Evolutionary conservation across 495 filamentous ascomycete genomes (phyloP).

Genomic region (Thermochaetoides thermophila): DNA sequence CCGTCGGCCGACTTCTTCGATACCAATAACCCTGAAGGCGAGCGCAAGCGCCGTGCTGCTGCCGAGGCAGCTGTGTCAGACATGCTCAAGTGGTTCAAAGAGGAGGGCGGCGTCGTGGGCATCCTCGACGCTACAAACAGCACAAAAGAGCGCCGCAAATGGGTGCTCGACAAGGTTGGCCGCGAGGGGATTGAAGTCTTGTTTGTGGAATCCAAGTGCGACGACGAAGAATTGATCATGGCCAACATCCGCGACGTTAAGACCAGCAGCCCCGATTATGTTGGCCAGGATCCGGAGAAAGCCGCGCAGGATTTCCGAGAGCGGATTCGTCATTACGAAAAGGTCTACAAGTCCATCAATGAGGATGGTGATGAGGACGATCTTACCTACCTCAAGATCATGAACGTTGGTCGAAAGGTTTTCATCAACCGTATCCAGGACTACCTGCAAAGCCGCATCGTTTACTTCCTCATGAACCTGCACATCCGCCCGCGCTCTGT

Average conservation of each 20-base stretch:
- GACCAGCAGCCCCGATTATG: conserved; percentile 88
- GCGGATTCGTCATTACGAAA: conserved; percentile 91
- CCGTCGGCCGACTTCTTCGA: conserved; percentile 90
- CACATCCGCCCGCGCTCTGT: conserved; percentile 96
- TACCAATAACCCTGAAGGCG: conserved; percentile 70
- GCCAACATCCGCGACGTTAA: conserved; percentile 96
- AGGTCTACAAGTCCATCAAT: conserved; percentile 84
- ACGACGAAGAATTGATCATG: conserved; percentile 90
- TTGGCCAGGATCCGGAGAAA: conserved; percentile 79
- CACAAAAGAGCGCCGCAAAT: conserved; percentile 72
- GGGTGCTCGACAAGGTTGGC: conserved; percentile 68
- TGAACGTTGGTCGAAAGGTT: conserved; percentile 87
- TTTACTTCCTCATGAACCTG: conserved; percentile 96
- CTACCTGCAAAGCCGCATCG: conserved; percentile 86
- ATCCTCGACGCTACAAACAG: conserved; percentile 95
- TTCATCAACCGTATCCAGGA: conserved; percentile 96
- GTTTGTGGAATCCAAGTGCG: conserved; percentile 91
- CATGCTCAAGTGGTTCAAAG: conserved; percentile 81
- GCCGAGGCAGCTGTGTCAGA: conserved; percentile 80
- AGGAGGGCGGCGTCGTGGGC: conserved; percentile 57
- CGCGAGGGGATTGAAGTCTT: conserved; percentile 71
- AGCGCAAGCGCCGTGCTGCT: conserved; percentile 72
- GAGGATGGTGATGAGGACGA: conserved; percentile 58
- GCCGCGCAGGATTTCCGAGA: conserved; percentile 85
- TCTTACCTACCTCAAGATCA: conserved; percentile 89